These are phyloP conservation scores for Botrytis tulipae DNA, from an alignment of 2,329 filamentous ascomycete species.

Conservation along the genomic window DNA sequence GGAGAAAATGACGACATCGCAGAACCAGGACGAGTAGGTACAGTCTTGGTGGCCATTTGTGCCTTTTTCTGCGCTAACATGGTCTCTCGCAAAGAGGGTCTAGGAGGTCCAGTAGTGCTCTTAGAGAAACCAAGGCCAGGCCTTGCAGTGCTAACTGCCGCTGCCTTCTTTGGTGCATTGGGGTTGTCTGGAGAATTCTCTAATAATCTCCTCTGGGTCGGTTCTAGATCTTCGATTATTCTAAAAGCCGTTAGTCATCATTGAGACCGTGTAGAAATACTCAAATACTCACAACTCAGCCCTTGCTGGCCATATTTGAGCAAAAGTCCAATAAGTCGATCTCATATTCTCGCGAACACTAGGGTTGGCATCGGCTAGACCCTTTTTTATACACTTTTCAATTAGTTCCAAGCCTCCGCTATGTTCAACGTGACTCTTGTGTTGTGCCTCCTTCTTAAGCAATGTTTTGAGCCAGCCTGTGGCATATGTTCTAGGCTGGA, in stretches of 20 bases:
- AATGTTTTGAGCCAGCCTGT: constrained; percentile 82
- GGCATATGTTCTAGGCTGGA: constrained; percentile 76
- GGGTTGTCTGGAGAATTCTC: constrained; percentile 84
- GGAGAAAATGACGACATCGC: constrained; percentile 63
- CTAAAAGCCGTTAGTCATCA: constrained; percentile 43
- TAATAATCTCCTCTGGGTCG: constrained; percentile 74
- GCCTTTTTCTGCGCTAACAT: constrained; percentile 80
- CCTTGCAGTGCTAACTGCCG: constrained; percentile 46
- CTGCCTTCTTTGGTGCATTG: constrained; percentile 59
- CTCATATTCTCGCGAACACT: constrained; percentile 85
- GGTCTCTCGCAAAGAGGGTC: constrained; percentile 73
- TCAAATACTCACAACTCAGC: constrained; percentile 63
- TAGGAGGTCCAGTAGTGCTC: constrained; percentile 56
- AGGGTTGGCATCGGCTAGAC: constrained; percentile 85
- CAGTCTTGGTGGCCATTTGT: constrained; percentile 48
- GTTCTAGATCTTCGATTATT: constrained; percentile 75
- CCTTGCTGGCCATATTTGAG: constrained; percentile 70
- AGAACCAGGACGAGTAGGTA: constrained; percentile 59
- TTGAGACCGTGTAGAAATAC: background rate
- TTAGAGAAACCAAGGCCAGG: constrained; percentile 61
- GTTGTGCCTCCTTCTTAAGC: constrained; percentile 70
- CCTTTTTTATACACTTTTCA: constrained; percentile 86
- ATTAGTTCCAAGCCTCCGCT: constrained; percentile 77
- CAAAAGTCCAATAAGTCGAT: constrained; percentile 82
- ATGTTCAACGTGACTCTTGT: constrained; percentile 83